Percentiles rank a stretch among this genome's conserved stretches.
phyloP scores from a whole-genome alignment of 2,329 filamentous ascomycete species.

The Hypoxylon sp. region DNA sequence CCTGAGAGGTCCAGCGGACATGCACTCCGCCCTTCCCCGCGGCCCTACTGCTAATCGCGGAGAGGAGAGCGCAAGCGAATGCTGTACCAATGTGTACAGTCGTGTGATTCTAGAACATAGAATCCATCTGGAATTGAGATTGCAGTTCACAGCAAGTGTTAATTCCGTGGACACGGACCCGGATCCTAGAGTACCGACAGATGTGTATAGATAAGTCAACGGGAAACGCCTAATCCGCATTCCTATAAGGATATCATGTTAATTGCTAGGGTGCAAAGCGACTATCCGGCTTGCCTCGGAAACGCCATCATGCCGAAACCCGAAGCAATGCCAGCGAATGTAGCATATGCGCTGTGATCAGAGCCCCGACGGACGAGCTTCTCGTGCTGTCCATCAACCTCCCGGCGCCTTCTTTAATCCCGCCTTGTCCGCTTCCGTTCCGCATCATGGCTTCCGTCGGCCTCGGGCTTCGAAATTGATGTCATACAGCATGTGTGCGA shows the following conservation, averaged over 20 bases:
- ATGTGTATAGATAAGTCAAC: not conserved
- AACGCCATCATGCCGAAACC: constrained; percentile 21
- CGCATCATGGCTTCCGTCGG: constrained; percentile 16
- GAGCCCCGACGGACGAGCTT: constrained; percentile 13
- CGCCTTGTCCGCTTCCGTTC: constrained; percentile 18
- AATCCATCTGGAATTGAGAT: constrained; percentile 12
- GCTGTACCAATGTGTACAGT: constrained; percentile 32
- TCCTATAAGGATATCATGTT: not conserved
- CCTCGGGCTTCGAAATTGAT: constrained; percentile 14
- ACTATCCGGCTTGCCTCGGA: not conserved
- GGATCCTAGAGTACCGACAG: not conserved
- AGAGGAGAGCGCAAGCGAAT: constrained; percentile 12
- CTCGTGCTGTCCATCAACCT: constrained; percentile 5
- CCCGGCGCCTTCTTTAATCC: not conserved
- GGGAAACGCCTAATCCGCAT: constrained; percentile 8
- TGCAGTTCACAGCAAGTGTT: constrained; percentile 8
- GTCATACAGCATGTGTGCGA: constrained; percentile 24
- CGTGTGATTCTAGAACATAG: constrained; percentile 21
- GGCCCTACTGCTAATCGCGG: constrained; percentile 36
- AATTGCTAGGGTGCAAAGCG: constrained; percentile 2
- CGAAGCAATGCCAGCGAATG: constrained; percentile 6
- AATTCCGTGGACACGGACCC: constrained; percentile 18
- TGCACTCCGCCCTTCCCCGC: constrained; percentile 44
- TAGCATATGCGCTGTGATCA: not conserved
- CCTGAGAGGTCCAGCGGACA: constrained; percentile 36